These are phyloP conservation scores for Yamadazyma atlantica DNA, from an alignment of 1,139 yeast species.

Conservation along the genomic window DNA sequence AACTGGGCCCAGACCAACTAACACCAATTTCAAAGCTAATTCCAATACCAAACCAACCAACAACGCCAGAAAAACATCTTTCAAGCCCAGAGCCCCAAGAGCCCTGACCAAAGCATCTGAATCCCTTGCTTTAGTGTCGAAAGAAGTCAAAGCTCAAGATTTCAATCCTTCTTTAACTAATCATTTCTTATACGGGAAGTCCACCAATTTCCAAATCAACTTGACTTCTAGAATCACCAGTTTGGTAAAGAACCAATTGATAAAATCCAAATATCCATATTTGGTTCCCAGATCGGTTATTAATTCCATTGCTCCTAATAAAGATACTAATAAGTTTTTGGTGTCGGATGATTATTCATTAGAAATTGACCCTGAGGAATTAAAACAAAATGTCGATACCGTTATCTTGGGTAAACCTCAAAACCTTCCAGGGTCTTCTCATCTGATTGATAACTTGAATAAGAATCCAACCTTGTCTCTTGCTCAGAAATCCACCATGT, in stretches of 20 bases:
- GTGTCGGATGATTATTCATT: constrained; percentile 32
- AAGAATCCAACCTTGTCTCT: constrained; percentile 31
- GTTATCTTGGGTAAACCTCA: constrained; percentile 35
- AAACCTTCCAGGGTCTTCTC: constrained; percentile 9
- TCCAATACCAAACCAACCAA: background rate
- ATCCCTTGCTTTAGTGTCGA: constrained; percentile 10
- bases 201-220: constrained; percentile 30
- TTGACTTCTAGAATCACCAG: constrained; percentile 42
- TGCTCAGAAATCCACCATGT: constrained; percentile 28
- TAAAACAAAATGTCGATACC: constrained; percentile 28
- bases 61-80: background rate
- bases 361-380: constrained; percentile 23
- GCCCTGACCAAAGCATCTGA: constrained; percentile 6
- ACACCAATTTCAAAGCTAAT: constrained; percentile 2
- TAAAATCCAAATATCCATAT: constrained; percentile 45
- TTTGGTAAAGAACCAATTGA: constrained; percentile 39
- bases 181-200: constrained; percentile 41
- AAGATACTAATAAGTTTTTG: constrained; percentile 29
- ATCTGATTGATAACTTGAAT: constrained; percentile 22
- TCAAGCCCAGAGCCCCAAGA: constrained; percentile 2
- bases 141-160: constrained; percentile 8
- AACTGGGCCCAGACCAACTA: too few relatives aligned
- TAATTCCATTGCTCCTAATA: constrained; percentile 21
- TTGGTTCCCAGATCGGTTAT: constrained; percentile 38
- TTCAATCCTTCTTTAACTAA: constrained; percentile 18